phyloP scores from a whole-genome alignment of 306 rosid species.

The Astragalus membranaceus region DNA sequence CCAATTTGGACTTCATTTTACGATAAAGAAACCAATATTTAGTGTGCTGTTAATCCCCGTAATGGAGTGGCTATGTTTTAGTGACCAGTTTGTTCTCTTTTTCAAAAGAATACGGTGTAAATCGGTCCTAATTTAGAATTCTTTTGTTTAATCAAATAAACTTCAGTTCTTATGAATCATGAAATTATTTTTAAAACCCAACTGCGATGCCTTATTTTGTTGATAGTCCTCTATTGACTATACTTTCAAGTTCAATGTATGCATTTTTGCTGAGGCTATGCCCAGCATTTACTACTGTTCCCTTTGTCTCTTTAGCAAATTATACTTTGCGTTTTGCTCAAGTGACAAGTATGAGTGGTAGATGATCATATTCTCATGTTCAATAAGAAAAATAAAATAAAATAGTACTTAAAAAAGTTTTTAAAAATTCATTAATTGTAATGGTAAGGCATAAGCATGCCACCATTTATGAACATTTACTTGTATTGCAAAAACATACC shows the following conservation, averaged over 20 bases:
- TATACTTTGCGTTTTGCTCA: not conserved
- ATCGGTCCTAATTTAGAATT: not conserved
- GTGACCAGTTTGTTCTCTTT: not conserved
- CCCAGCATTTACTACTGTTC: not conserved
- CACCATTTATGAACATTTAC: constrained; percentile 6
- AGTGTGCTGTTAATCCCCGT: not conserved
- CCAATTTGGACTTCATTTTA: not conserved
- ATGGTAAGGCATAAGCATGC: not conserved
- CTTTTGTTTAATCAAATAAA: not conserved
- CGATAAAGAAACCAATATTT: not conserved
- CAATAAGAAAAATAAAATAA: not conserved
- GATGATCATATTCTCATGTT: not conserved
- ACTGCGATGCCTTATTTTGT: not conserved
- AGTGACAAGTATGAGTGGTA: not conserved
- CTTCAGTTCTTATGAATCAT: not conserved
- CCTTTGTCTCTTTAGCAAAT: not conserved
- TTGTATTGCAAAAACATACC: constrained; percentile 3
- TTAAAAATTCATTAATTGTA: not conserved
- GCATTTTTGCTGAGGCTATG: not conserved
- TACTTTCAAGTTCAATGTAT: not conserved
- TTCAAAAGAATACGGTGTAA: not conserved
- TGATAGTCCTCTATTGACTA: not conserved
- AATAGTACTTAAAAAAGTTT: not conserved
- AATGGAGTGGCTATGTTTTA: not conserved
- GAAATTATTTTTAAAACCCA: not conserved